Evolutionary conservation across 441 rosid genomes (phyloP), one percentile per base, ranked within the genome.

Genomic region (Brassica hybrid): DNA sequence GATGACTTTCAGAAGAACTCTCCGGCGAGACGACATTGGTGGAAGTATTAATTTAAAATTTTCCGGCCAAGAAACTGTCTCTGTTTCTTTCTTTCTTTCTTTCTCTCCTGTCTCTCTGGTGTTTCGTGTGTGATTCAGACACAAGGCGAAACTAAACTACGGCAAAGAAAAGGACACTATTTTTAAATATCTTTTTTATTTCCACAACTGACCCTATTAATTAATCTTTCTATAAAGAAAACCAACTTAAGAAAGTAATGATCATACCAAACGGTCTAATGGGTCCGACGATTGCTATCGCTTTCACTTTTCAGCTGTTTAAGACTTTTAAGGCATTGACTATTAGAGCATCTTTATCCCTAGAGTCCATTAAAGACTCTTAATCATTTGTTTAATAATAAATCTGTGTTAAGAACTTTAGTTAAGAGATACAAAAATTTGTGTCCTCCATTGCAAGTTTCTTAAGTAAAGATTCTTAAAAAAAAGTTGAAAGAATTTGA

Each of bases 1-100:
- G 64, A 93, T 91, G 84, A 89, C 96, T 80, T 93, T 93, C 3
- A 93, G 70, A 66, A 93, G 91, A 92, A 87, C 90, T 71, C 92
- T 92, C 79, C 97, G 76, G 38, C 94, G 93, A 34, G 94, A 86
- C 66, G 98, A 91, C 96, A 92, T 84, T 61, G 74, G 62, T 14
- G 69, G 50, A 30, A 30, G 34, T 30, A 30, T 30, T 30, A 30
- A 30, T 30, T 30, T 30, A 30, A 4, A 4, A 4, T 30, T 30
- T 30, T 30, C 34, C 34, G 34, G 34, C 34, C 34, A 45, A 65
- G 19, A 52, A 73, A 73, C 32, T 67, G 73, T 78, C 76, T 78
- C 50, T 67, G 38, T 30, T 25, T 30, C 34, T 30, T 30, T 30
- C 34, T 30, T 30, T 23, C 27, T 32, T 6, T 32, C 6, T 32